Conservation (phyloP, 2,329 filamentous ascomycete genomes). For the Stagonosporopsis chrysanthemi region DNA sequence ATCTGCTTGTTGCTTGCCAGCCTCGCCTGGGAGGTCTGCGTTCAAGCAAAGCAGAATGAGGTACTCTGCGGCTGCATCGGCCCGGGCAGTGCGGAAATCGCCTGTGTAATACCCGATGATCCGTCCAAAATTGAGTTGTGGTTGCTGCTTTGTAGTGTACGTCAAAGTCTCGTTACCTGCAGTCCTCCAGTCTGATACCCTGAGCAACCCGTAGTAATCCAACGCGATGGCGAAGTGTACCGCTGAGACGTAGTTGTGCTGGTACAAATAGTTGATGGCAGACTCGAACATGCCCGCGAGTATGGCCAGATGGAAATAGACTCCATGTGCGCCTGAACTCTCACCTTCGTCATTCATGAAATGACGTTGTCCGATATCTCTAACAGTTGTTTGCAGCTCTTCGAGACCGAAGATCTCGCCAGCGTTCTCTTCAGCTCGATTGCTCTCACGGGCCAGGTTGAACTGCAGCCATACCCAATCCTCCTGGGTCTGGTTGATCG, state of each 20-base stretch:
- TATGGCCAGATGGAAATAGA: conserved; percentile 92
- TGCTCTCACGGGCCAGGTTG: conserved; percentile 67
- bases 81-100: conserved; percentile 91
- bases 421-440: conserved; percentile 67
- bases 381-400: conserved; percentile 79
- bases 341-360: conserved; percentile 85
- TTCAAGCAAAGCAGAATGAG: conserved; percentile 91
- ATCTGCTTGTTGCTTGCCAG: conserved; percentile 77
- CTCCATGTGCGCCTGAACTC: conserved; percentile 80
- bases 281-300: conserved; percentile 93
- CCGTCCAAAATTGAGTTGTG: conserved; percentile 92
- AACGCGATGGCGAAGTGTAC: conserved; percentile 94
- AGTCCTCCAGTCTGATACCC: conserved; percentile 81
- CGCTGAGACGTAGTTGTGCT: conserved; percentile 89
- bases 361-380: conserved; percentile 88
- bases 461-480: conserved; percentile 75
- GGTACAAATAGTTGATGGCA: conserved; percentile 88
- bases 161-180: conserved; percentile 69
- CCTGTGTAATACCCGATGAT: conserved; percentile 95
- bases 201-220: conserved; percentile 70
- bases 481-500: conserved; percentile 66
- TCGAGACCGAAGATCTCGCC: conserved; percentile 69
- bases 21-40: conserved; percentile 76
- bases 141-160: conserved; percentile 71
- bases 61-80: conserved; percentile 91